These are phyloP conservation scores for Ophiostoma piceae DNA, from an alignment of 2,329 filamentous ascomycete genomes.

Conservation along the genomic window DNA sequence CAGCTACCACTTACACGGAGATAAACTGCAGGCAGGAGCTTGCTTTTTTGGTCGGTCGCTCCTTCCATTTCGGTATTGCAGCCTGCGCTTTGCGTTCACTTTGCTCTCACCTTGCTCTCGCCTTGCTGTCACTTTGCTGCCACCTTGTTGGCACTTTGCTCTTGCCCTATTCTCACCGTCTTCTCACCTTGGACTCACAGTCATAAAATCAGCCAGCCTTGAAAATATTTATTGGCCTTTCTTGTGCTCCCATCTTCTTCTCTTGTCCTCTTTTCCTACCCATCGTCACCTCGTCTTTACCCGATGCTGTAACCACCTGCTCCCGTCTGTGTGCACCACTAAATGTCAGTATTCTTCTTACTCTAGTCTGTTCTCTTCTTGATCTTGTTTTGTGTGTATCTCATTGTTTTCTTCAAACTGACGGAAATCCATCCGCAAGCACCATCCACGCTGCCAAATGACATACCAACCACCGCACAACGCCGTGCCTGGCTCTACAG, in stretches of 20 bases:
- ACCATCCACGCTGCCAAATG: background rate
- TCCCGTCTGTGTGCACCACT: background rate
- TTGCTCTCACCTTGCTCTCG: background rate
- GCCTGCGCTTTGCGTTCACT: background rate
- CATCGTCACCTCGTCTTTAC: conserved; percentile 7
- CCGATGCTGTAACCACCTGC: background rate
- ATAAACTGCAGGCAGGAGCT: background rate
- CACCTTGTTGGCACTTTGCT: background rate
- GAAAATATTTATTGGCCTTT: background rate
- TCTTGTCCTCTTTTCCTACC: background rate
- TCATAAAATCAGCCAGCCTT: background rate
- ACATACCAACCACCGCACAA: conserved; percentile 4
- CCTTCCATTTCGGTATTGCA: background rate
- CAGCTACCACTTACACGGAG: background rate
- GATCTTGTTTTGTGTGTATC: background rate
- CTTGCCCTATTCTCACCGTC: background rate
- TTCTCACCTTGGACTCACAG: background rate
- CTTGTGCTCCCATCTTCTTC: background rate
- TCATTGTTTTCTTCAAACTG: background rate
- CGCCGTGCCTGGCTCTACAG: conserved; percentile 16
- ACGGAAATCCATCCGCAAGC: background rate
- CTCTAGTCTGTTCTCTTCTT: background rate
- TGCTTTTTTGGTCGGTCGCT: background rate
- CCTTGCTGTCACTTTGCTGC: background rate
- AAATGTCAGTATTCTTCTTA: background rate